Conservation (phyloP, 2,329 filamentous ascomycete genomes). For the Zasmidium cellare region DNA sequence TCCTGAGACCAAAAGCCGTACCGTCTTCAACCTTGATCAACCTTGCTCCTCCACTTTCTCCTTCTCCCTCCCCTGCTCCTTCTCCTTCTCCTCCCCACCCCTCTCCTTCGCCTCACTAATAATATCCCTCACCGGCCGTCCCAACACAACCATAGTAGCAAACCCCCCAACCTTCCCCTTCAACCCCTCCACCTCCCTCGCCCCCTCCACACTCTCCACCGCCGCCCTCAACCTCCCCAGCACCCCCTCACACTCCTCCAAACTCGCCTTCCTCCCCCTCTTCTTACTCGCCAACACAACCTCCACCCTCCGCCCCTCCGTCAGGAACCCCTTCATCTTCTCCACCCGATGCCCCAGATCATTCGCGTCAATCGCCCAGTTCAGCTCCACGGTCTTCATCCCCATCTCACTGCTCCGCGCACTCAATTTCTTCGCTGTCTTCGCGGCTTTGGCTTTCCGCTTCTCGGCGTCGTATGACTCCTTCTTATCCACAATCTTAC, state of each 20-base stretch:
- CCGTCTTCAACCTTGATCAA: no score
- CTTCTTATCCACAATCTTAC: slow-evolving; percentile 66
- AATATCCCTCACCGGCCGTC: not conserved
- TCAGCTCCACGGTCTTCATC: slow-evolving; percentile 80
- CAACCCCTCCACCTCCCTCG: slow-evolving; percentile 47
- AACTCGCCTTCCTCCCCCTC: slow-evolving; percentile 59
- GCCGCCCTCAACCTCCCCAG: slow-evolving; percentile 53
- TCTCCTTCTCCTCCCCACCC: no score
- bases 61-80: no score
- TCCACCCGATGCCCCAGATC: slow-evolving; percentile 73
- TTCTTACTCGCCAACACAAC: slow-evolving; percentile 69
- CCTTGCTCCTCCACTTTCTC: no score
- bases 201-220: slow-evolving; percentile 44
- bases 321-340: slow-evolving; percentile 67
- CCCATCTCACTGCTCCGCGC: slow-evolving; percentile 42
- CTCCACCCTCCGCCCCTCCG: slow-evolving; percentile 74
- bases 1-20: not conserved
- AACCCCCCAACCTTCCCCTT: slow-evolving; percentile 49
- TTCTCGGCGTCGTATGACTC: slow-evolving; percentile 50
- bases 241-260: slow-evolving; percentile 62
- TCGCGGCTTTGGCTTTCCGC: slow-evolving; percentile 41
- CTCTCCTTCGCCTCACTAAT: no score
- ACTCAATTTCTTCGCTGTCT: slow-evolving; percentile 47
- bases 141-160: slow-evolving; percentile 38
- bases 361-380: slow-evolving; percentile 78